Evolutionary conservation across 257 asterid genomes (phyloP).

Genomic region (Jasminum sambac): DNA sequence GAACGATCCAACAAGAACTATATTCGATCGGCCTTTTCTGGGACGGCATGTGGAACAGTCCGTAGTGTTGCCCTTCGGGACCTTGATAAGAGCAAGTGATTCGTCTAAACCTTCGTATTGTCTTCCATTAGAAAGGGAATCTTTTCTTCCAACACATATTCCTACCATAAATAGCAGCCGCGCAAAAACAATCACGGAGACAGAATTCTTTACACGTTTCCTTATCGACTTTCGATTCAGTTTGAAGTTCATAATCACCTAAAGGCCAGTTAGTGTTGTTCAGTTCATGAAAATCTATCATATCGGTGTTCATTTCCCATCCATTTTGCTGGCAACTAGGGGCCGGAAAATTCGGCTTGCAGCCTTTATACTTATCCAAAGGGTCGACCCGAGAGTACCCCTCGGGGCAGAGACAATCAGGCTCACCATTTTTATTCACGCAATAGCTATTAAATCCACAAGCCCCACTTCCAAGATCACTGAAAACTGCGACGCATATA

Average conservation of each 20-base stretch:
- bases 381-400: conserved; percentile 31
- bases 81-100: conserved; percentile 25
- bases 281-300: conserved; percentile 13
- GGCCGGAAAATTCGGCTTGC: conserved; percentile 20
- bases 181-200: conserved; percentile 43
- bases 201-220: conserved; percentile 33
- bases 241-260: conserved; percentile 35
- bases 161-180: conserved; percentile 28
- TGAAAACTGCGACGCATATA: conserved; percentile 19
- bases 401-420: conserved; percentile 37
- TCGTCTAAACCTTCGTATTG: conserved; percentile 2
- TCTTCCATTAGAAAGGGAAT: conserved; percentile 44
- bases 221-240: not conserved
- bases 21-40: conserved; percentile 12
- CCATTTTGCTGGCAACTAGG: conserved; percentile 15
- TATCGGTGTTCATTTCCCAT: conserved; percentile 11
- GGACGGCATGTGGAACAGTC: not conserved
- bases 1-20: conserved; percentile 35
- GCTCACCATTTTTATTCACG: conserved; percentile 27
- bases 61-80: conserved; percentile 6
- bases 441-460: conserved; percentile 54
- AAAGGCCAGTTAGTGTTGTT: conserved; percentile 40
- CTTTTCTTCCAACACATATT: conserved; percentile 43
- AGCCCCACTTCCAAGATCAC: conserved; percentile 38
- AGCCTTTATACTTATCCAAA: conserved; percentile 16